Evolutionary conservation across 495 filamentous ascomycete species (phyloP).

Genomic region (Letharia columbiana): DNA sequence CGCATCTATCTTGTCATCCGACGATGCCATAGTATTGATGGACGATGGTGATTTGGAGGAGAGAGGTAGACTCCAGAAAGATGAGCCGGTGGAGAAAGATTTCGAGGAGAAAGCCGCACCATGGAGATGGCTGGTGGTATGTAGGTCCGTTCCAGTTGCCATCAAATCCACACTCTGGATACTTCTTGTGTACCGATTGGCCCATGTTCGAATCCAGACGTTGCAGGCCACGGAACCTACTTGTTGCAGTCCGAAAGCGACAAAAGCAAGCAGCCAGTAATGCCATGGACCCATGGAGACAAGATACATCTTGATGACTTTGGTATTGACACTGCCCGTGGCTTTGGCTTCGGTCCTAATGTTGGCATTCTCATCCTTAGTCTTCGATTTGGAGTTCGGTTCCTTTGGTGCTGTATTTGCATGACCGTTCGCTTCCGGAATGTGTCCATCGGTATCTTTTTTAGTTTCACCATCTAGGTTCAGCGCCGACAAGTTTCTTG

Average conservation of each 20-base stretch:
- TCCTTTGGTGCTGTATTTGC: slow-evolving; percentile 33
- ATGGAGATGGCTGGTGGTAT: not conserved
- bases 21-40: slow-evolving; percentile 20
- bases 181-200: slow-evolving; percentile 47
- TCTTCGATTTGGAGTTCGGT: slow-evolving; percentile 25
- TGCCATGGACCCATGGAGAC: slow-evolving; percentile 86
- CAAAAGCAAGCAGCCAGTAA: slow-evolving; percentile 72
- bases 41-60: slow-evolving; percentile 20
- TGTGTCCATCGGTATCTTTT: slow-evolving; percentile 25
- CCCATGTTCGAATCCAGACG: slow-evolving; percentile 92
- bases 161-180: slow-evolving; percentile 3
- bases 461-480: slow-evolving; percentile 32
- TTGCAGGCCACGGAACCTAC: slow-evolving; percentile 75
- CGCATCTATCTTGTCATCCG: slow-evolving; percentile 57
- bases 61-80: slow-evolving; percentile 32
- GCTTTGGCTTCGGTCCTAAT: slow-evolving; percentile 63
- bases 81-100: slow-evolving; percentile 32
- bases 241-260: slow-evolving; percentile 74
- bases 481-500: slow-evolving; percentile 62
- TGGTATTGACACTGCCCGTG: slow-evolving; percentile 75
- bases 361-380: slow-evolving; percentile 38
- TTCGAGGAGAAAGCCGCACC: slow-evolving; percentile 24
- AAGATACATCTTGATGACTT: slow-evolving; percentile 77
- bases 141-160: not conserved
- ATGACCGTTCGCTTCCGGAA: slow-evolving; percentile 28